Percentiles rank a stretch among this genome's conserved stretches.
phyloP scores from a whole-genome alignment of 2,329 filamentous ascomycete species.

The Talaromyces sp. region DNA sequence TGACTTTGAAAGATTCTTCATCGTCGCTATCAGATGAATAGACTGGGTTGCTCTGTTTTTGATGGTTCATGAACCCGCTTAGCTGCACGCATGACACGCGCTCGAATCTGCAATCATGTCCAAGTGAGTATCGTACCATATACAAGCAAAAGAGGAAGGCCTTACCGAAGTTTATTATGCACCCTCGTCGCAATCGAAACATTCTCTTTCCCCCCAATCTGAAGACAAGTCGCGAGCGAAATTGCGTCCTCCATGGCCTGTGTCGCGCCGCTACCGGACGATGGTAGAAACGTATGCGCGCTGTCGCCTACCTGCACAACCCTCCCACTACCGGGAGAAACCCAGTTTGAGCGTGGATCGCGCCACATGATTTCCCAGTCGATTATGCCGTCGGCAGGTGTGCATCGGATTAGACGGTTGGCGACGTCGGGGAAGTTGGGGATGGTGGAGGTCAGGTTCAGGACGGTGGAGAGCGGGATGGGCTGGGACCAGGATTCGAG shows the following conservation, averaged over 20 bases:
- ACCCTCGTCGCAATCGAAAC: conserved; percentile 16
- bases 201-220: conserved; percentile 24
- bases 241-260: conserved; percentile 53
- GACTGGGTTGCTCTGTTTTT: conserved; percentile 9
- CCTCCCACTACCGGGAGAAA: conserved; percentile 37
- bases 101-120: conserved; percentile 17
- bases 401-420: conserved; percentile 8
- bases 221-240: conserved; percentile 45
- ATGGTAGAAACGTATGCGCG: conserved; percentile 52
- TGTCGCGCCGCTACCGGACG: conserved; percentile 48
- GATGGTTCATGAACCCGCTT: conserved; percentile 12
- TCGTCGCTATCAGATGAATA: background rate
- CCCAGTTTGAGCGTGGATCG: conserved; percentile 30
- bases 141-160: background rate
- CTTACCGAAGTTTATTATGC: conserved; percentile 22
- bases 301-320: conserved; percentile 51
- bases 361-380: conserved; percentile 18
- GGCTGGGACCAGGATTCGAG: conserved; percentile 10
- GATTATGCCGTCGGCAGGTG: conserved; percentile 1
- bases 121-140: background rate
- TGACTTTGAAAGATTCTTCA: conserved; percentile 7
- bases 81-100: conserved; percentile 21
- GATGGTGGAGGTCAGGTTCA: conserved; percentile 1
- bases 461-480: conserved; percentile 5
- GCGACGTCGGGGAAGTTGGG: conserved; percentile 2